Percentiles rank a stretch among this genome's conserved stretches.
Evolutionary conservation across 305 asterid species (phyloP).

Genomic region (Rubia peregrina): DNA sequence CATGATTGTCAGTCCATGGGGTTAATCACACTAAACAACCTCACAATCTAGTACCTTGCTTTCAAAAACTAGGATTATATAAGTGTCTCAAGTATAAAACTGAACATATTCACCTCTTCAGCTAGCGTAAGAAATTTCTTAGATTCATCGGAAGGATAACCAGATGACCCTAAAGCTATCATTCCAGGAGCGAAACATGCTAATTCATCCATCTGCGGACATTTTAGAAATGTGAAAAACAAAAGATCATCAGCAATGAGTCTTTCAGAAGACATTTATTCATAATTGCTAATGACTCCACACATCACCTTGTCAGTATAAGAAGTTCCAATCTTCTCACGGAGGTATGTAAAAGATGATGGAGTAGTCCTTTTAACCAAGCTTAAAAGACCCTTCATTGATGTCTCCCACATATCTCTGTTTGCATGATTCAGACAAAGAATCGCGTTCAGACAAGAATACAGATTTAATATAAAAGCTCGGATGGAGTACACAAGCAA

Average conservation of each 20-base stretch:
- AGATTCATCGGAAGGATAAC: conserved; percentile 76
- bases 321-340: conserved; percentile 78
- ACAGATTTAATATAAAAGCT: not conserved
- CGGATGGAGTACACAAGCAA: not conserved
- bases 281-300: conserved; percentile 7
- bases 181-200: conserved; percentile 99
- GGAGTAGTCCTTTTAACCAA: conserved; percentile 86
- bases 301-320: conserved; percentile 65
- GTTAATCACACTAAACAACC: not conserved
- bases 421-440: conserved; percentile 14
- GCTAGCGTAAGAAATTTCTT: conserved; percentile 69
- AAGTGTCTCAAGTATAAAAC: not conserved
- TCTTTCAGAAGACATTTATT: conserved; percentile 4
- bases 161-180: conserved; percentile 88
- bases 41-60: not conserved
- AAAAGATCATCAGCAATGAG: conserved; percentile 4
- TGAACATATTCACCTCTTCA: conserved; percentile 57
- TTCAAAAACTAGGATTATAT: conserved; percentile 2
- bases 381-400: conserved; percentile 91
- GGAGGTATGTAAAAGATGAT: conserved; percentile 70
- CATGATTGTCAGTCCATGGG: conserved; percentile 12
- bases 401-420: conserved; percentile 99
- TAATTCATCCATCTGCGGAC: conserved; percentile 89
- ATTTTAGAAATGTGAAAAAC: conserved; percentile 18
- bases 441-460: not conserved